phyloP scores from a whole-genome alignment of 352 stramenopile species.

The Phytophthora podocarpi region DNA sequence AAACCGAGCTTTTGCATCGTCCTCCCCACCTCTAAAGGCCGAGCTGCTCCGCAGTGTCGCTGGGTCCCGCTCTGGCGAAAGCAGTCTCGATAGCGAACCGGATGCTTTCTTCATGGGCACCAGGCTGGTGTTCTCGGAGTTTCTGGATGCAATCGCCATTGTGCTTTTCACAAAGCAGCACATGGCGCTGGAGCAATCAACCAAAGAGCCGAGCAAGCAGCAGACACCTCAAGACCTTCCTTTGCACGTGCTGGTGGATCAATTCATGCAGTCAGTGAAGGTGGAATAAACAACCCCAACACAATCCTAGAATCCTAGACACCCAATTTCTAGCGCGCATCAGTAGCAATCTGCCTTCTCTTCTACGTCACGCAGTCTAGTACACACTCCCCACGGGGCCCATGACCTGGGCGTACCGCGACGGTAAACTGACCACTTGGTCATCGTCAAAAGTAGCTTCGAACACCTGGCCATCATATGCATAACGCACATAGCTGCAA shows the following conservation, averaged over 20 bases:
- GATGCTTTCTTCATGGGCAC: slow-evolving; percentile 61
- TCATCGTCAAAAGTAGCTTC: slow-evolving; percentile 84
- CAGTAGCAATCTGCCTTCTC: slow-evolving; percentile 2
- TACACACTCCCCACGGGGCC: slow-evolving; percentile 66
- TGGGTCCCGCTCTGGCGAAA: not conserved
- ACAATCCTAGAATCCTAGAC: slow-evolving; percentile 20
- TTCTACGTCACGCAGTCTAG: slow-evolving; percentile 38
- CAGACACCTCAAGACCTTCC: slow-evolving; percentile 20
- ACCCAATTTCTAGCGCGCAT: slow-evolving; percentile 16
- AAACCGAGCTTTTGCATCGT: slow-evolving; percentile 22
- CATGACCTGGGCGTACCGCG: slow-evolving; percentile 74
- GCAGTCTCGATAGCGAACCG: slow-evolving; percentile 9
- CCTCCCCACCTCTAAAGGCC: slow-evolving; percentile 15
- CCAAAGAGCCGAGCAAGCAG: slow-evolving; percentile 9
- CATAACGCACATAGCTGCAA: slow-evolving; percentile 78
- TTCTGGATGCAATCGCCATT: slow-evolving; percentile 55
- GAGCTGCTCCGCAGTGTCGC: slow-evolving; percentile 10
- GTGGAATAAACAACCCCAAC: slow-evolving; percentile 31
- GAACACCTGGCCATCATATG: slow-evolving; percentile 73
- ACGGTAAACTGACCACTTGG: slow-evolving; percentile 74
- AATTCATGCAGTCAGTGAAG: slow-evolving; percentile 47
- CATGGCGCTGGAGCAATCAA: not conserved
- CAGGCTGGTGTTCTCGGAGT: slow-evolving; percentile 62
- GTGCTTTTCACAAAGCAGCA: slow-evolving; percentile 56
- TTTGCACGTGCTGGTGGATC: slow-evolving; percentile 50